phyloP scores from a whole-genome alignment of 1,284 basidiomycete species.

The Heterobasidion annosum region DNA sequence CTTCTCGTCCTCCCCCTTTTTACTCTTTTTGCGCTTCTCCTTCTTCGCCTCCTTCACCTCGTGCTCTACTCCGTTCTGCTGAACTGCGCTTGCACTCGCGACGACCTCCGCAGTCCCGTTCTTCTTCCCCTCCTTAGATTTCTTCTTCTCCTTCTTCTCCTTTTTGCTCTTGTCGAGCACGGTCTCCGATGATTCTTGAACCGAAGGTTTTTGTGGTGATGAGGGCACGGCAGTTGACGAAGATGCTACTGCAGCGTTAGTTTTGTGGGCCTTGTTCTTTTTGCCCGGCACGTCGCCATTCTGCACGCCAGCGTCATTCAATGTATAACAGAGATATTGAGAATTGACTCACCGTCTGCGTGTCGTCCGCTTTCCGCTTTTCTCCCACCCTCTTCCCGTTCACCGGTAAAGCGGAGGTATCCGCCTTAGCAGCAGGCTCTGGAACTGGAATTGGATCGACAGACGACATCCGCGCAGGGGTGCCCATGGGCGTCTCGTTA shows the following conservation, averaged over 20 bases:
- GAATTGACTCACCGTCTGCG: slow-evolving; percentile 1
- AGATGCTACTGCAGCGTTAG: slow-evolving; percentile 3
- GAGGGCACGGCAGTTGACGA: not conserved
- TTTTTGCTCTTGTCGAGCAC: not conserved
- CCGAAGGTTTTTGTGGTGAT: not conserved
- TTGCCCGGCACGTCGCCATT: slow-evolving; percentile 4
- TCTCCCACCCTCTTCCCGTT: slow-evolving; percentile 11
- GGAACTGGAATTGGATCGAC: slow-evolving; percentile 13
- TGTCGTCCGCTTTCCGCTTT: slow-evolving; percentile 15
- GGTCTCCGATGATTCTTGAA: not conserved
- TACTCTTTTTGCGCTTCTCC: slow-evolving; percentile 13
- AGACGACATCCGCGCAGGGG: slow-evolving; percentile 44
- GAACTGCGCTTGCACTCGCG: slow-evolving; percentile 6
- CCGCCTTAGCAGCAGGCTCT: slow-evolving; percentile 3
- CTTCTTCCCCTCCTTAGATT: slow-evolving; percentile 6
- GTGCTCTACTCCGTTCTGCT: slow-evolving; percentile 9
- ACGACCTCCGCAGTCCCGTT: not conserved
- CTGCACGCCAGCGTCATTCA: not conserved
- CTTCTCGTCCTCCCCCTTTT: slow-evolving; percentile 21
- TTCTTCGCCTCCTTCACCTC: slow-evolving; percentile 16
- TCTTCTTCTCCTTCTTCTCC: slow-evolving; percentile 9
- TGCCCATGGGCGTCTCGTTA: slow-evolving; percentile 60
- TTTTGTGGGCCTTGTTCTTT: slow-evolving; percentile 6
- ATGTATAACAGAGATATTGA: not conserved
- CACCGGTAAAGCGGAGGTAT: slow-evolving; percentile 4